phyloP scores from a whole-genome alignment of 1,284 basidiomycete species.

The Inonotus hispidus region DNA sequence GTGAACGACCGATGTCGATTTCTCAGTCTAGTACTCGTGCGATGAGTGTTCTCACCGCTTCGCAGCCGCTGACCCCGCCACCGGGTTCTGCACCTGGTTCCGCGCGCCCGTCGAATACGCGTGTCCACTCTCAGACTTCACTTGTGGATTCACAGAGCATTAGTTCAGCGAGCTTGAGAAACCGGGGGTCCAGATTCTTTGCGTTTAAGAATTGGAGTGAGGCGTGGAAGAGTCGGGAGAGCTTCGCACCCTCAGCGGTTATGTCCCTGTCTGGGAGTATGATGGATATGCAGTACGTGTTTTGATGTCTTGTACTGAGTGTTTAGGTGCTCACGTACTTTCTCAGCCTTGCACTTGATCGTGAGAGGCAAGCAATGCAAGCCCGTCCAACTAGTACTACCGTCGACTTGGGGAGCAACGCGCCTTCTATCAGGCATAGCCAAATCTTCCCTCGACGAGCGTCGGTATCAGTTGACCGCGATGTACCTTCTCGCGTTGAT shows the following conservation, averaged over 20 bases:
- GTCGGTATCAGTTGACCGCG: conserved; percentile 43
- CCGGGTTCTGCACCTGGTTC: conserved; percentile 40
- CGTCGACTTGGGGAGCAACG: conserved; percentile 34
- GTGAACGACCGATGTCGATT: conserved; percentile 43
- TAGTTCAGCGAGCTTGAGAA: conserved; percentile 47
- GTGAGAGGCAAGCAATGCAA: conserved; percentile 43
- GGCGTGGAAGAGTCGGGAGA: conserved; percentile 73
- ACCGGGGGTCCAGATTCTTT: conserved; percentile 75
- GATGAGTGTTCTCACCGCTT: conserved; percentile 51
- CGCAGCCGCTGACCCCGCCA: conserved; percentile 14
- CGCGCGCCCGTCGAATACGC: conserved; percentile 48
- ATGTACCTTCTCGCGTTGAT: conserved; percentile 35
- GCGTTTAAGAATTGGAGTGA: conserved; percentile 73
- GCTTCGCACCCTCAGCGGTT: conserved; percentile 59
- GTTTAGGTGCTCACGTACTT: conserved; percentile 12
- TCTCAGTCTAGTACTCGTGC: conserved; percentile 56
- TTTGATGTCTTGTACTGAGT: conserved; percentile 11
- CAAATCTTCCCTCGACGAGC: conserved; percentile 29
- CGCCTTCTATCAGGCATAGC: conserved; percentile 44
- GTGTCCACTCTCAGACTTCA: conserved; percentile 68
- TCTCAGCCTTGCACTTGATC: conserved; percentile 65
- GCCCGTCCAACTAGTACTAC: conserved; percentile 32
- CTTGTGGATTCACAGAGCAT: conserved; percentile 74
- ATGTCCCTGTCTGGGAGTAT: conserved; percentile 70
- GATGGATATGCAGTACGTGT: conserved; percentile 89